phyloP scores from a whole-genome alignment of 345 rosid genomes.

The Lumnitzera littorea region DNA sequence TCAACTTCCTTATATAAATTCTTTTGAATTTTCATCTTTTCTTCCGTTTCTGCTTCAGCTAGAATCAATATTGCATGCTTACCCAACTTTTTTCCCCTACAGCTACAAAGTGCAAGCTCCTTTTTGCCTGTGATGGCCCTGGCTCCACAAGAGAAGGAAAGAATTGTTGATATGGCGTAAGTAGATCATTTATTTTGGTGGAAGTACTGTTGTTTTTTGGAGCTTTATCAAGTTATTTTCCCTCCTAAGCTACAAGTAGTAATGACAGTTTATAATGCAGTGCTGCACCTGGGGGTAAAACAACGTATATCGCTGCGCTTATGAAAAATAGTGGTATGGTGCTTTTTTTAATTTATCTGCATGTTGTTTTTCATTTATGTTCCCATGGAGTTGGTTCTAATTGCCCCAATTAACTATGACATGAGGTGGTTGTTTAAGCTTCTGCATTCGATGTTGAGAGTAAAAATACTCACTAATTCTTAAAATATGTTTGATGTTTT shows the following conservation, averaged over 20 bases:
- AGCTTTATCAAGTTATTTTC: neutral
- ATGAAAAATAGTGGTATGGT: constrained; percentile 60
- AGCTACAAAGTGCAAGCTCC: constrained; percentile 97
- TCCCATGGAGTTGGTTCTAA: no score
- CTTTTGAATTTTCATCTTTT: neutral
- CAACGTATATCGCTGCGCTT: constrained; percentile 41
- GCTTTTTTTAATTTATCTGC: neutral
- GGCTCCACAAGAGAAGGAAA: constrained; percentile 92
- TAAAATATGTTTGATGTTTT: no score
- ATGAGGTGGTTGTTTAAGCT: no score
- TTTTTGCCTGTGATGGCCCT: constrained; percentile 98
- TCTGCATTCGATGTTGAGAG: no score
- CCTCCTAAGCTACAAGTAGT: neutral
- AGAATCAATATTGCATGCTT: constrained; percentile 4
- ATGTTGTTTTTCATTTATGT: no score
- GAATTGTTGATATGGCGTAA: constrained; percentile 94
- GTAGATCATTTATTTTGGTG: constrained; percentile 17
- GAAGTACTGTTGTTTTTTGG: no score
- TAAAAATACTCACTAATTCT: no score
- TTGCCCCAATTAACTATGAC: no score
- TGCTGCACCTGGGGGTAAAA: constrained; percentile 85
- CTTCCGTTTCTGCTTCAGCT: neutral
- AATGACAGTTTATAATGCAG: constrained; percentile 33
- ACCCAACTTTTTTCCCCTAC: constrained; percentile 8
- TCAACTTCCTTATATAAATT: constrained; percentile 1